Conservation (phyloP, 2,329 filamentous ascomycete genomes). For the Cryphonectria radicalis region DNA sequence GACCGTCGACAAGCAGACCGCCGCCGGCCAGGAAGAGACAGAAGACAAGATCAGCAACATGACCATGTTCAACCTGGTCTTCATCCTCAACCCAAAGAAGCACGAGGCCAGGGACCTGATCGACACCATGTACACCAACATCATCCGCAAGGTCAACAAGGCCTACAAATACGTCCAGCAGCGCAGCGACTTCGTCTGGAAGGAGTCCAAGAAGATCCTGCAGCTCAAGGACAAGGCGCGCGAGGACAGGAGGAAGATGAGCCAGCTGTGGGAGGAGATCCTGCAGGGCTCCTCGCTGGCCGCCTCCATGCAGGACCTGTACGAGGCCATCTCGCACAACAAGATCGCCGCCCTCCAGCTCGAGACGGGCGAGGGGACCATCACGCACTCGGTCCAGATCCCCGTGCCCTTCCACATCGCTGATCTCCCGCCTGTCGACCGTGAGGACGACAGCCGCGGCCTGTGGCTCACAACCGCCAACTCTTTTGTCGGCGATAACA, state of each 20-base stretch:
- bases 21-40: constrained; percentile 47
- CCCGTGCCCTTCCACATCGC: constrained; percentile 71
- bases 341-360: constrained; percentile 85
- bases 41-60: constrained; percentile 72
- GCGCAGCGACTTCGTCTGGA: constrained; percentile 87
- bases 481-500: constrained; percentile 71
- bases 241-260: constrained; percentile 69
- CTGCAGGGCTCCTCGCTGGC: constrained; percentile 77
- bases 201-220: constrained; percentile 83
- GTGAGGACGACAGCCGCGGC: constrained; percentile 71
- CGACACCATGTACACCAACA: constrained; percentile 80
- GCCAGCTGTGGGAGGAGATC: constrained; percentile 71
- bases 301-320: constrained; percentile 80
- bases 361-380: constrained; percentile 61
- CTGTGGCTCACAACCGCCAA: constrained; percentile 89
- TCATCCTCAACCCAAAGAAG: constrained; percentile 80
- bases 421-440: constrained; percentile 67
- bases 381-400: constrained; percentile 68
- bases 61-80: constrained; percentile 98
- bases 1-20: constrained; percentile 43
- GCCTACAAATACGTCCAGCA: constrained; percentile 92
- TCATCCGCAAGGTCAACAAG: constrained; percentile 91
- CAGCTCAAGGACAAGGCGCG: constrained; percentile 80
- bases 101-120: constrained; percentile 76
- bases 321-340: constrained; percentile 78